A percentile compares a stretch with the other conserved stretches of the same genome.
Conservation (phyloP, 148 eudicot genomes). For the Pouteria glomerata region DNA sequence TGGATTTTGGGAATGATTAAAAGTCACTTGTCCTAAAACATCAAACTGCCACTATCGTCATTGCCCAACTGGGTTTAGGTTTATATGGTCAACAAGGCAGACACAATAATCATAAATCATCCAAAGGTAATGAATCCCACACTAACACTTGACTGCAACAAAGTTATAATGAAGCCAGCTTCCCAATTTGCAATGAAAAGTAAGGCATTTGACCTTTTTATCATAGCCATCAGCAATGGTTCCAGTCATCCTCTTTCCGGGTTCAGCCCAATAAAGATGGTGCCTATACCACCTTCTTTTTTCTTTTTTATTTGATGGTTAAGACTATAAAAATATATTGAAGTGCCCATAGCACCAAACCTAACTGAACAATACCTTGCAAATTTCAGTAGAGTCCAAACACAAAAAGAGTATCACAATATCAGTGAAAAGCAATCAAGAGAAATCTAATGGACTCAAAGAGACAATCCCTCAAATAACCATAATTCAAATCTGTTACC, state of each 20-base stretch:
- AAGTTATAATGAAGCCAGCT: not conserved
- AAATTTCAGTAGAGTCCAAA: not conserved
- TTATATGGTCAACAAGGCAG: not conserved
- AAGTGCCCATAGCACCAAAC: not conserved
- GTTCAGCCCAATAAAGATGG: not conserved
- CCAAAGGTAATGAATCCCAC: not conserved
- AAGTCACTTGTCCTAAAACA: not conserved
- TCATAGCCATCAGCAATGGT: not conserved
- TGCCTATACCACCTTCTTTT: not conserved
- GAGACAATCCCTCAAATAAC: not conserved
- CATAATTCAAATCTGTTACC: not conserved
- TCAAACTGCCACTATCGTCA: not conserved
- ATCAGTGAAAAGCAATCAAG: no score
- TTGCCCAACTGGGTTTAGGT: not conserved
- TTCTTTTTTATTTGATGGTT: no score
- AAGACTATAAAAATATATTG: no score
- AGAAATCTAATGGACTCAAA: not conserved
- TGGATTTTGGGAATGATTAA: no score
- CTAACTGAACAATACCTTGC: not conserved
- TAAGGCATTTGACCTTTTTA: not conserved
- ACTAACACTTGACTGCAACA: not conserved
- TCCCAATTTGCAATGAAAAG: not conserved
- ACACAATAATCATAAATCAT: not conserved
- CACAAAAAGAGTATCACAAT: no score
- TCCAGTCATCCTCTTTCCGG: not conserved